Evolutionary conservation across 768 basidiomycete species (phyloP).

Genomic region (Boletellus ananas): DNA sequence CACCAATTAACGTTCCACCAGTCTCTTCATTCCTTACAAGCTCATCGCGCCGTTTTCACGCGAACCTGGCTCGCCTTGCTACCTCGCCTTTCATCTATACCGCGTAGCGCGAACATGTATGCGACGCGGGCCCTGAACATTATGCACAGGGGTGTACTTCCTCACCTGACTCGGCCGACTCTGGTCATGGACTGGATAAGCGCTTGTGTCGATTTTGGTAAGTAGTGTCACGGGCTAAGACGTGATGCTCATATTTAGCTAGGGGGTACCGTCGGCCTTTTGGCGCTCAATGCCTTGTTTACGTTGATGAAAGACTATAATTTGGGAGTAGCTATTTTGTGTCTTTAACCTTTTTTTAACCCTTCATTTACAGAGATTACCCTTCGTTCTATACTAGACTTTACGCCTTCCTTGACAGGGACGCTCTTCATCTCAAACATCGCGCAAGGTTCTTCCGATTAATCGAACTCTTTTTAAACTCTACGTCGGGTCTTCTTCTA

Average conservation of each 20-base stretch:
- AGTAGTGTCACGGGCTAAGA: conserved; percentile 18
- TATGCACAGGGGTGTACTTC: conserved; percentile 80
- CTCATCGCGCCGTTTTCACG: conserved; percentile 80
- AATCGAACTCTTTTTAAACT: conserved; percentile 85
- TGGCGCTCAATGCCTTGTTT: conserved; percentile 90
- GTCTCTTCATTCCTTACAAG: conserved; percentile 68
- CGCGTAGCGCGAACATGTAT: conserved; percentile 32
- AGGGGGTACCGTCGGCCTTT: conserved; percentile 83
- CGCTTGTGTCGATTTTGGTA: conserved; percentile 77
- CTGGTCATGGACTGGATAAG: conserved; percentile 92
- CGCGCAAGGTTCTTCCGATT: conserved; percentile 94
- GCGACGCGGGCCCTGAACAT: conserved; percentile 62
- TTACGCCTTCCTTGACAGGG: conserved; percentile 83
- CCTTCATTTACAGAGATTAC: conserved; percentile 65
- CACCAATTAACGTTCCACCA: conserved; percentile 71
- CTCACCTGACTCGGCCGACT: conserved; percentile 73
- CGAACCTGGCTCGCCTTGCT: conserved; percentile 75
- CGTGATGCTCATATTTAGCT: background rate
- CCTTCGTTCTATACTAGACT: conserved; percentile 92
- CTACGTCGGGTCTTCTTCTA: conserved; percentile 62
- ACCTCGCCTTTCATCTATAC: conserved; percentile 47
- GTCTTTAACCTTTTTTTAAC: background rate
- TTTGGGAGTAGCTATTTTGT: conserved; percentile 52
- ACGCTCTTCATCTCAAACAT: conserved; percentile 88
- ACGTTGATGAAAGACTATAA: conserved; percentile 91